phyloP scores from a whole-genome alignment of 768 basidiomycete genomes.

The Termitomyces sp. region DNA sequence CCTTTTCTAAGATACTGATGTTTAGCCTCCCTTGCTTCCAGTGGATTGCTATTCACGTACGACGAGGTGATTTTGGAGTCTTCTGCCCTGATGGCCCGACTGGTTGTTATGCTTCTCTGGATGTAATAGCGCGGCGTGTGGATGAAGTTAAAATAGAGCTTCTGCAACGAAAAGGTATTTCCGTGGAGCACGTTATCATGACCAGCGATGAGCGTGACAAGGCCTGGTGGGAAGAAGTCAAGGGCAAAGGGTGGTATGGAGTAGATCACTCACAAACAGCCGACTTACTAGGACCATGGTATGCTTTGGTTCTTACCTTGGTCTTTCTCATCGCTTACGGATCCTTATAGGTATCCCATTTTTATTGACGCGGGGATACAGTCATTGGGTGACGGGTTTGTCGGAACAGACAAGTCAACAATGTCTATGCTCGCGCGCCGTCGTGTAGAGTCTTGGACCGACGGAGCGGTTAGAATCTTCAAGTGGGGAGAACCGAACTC shows the following conservation, averaged over 20 bases:
- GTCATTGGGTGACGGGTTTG: slow-evolving; percentile 60
- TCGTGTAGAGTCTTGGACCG: slow-evolving; percentile 65
- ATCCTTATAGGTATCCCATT: slow-evolving; percentile 56
- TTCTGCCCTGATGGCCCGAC: slow-evolving; percentile 41
- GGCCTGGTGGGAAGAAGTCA: slow-evolving; percentile 56
- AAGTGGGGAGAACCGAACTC: slow-evolving; percentile 57
- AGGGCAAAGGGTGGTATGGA: slow-evolving; percentile 44
- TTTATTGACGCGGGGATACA: slow-evolving; percentile 73
- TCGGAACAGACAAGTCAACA: slow-evolving; percentile 70
- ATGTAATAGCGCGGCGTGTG: slow-evolving; percentile 50
- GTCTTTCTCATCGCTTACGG: neutral
- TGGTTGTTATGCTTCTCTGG: slow-evolving; percentile 53
- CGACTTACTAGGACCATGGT: slow-evolving; percentile 48
- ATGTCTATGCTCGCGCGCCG: slow-evolving; percentile 65
- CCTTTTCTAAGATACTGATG: neutral
- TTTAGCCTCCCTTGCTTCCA: slow-evolving; percentile 15
- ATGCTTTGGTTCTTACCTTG: slow-evolving; percentile 13
- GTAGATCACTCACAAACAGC: slow-evolving; percentile 48
- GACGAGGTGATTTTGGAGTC: slow-evolving; percentile 49
- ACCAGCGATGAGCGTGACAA: slow-evolving; percentile 59
- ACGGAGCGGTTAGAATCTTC: slow-evolving; percentile 46
- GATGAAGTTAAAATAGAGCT: slow-evolving; percentile 51
- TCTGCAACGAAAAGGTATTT: slow-evolving; percentile 37
- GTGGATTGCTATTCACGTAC: slow-evolving; percentile 58
- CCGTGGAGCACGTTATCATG: slow-evolving; percentile 53